Evolutionary conservation across 345 rosid genomes (phyloP).

Genomic region (Arabis alpina): DNA sequence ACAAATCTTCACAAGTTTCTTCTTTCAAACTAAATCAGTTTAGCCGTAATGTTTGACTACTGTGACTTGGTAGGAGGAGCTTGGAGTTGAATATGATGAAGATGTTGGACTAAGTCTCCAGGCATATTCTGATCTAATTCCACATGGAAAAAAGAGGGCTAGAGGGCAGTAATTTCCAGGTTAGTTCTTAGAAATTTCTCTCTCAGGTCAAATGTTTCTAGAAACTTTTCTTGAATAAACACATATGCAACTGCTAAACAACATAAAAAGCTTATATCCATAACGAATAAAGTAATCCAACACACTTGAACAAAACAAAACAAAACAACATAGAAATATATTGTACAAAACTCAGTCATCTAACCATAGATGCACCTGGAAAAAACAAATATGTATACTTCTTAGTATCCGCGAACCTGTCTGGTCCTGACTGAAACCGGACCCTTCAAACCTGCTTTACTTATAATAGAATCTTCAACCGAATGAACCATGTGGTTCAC

Average conservation of each 20-base stretch:
- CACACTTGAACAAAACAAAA: conserved; percentile 14
- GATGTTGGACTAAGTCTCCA: conserved; percentile 74
- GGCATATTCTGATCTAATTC: conserved; percentile 61
- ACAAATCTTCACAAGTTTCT: conserved; percentile 12
- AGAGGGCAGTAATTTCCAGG: conserved; percentile 52
- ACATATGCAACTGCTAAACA: conserved; percentile 22
- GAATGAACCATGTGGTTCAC: conserved; percentile 37
- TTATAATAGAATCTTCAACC: conserved; percentile 41
- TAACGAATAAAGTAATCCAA: conserved; percentile 22
- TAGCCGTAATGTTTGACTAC: conserved; percentile 21
- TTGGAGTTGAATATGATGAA: conserved; percentile 90
- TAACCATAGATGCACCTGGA: conserved; percentile 13
- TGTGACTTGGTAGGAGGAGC: conserved; percentile 72
- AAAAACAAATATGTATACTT: conserved; percentile 28
- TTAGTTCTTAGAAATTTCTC: conserved; percentile 23
- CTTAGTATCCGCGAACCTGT: conserved; percentile 65
- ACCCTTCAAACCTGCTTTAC: conserved; percentile 43
- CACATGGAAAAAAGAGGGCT: conserved; percentile 58
- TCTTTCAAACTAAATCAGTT: conserved; percentile 6
- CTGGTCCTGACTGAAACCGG: conserved; percentile 66
- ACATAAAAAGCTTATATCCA: conserved; percentile 28
- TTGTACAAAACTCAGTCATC: conserved; percentile 22
- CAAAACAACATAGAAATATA: conserved; percentile 6
- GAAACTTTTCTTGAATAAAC: conserved; percentile 25
- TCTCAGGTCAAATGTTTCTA: conserved; percentile 20